Conservation (phyloP, 148 eudicot species). For the Nepenthes gracilis region DNA sequence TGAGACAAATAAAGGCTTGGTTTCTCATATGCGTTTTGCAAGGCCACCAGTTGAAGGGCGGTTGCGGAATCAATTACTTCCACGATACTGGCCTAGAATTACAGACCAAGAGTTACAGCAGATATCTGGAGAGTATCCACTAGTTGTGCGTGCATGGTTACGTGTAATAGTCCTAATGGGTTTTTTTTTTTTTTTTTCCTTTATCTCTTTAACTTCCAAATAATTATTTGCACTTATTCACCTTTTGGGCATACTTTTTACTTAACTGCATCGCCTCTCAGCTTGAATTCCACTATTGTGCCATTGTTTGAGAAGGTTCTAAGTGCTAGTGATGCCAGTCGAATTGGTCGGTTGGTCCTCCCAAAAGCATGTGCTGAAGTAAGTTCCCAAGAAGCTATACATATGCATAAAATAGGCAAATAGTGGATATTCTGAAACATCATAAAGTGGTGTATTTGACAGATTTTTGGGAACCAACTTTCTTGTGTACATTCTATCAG, state of each 20-base stretch:
- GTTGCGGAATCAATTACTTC: constrained; percentile 73
- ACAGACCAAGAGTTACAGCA: constrained; percentile 92
- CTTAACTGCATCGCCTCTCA: constrained; percentile 34
- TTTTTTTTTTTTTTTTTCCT: not conserved
- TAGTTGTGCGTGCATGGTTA: not conserved
- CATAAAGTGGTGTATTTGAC: too few relatives aligned
- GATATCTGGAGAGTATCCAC: constrained; percentile 96
- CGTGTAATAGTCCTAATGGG: not conserved
- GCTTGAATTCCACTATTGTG: constrained; percentile 77
- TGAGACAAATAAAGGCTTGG: constrained; percentile 37
- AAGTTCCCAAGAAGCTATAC: constrained; percentile 13
- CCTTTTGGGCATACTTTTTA: constrained; percentile 11
- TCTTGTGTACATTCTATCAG: too few relatives aligned
- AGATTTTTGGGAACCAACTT: not conserved
- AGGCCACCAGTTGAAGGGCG: constrained; percentile 93
- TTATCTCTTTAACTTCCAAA: not conserved
- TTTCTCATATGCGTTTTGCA: constrained; percentile 49
- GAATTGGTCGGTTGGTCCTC: constrained; percentile 93
- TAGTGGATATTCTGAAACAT: constrained; percentile 1
- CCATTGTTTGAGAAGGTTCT: constrained; percentile 93
- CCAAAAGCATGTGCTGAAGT: constrained; percentile 99
- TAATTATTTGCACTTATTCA: not conserved
- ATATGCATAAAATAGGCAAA: too few relatives aligned
- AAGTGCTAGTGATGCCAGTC: constrained; percentile 99
- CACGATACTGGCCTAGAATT: constrained; percentile 94